phyloP scores from a whole-genome alignment of 495 filamentous ascomycete species.

The Polyplosphaeria fusca region DNA sequence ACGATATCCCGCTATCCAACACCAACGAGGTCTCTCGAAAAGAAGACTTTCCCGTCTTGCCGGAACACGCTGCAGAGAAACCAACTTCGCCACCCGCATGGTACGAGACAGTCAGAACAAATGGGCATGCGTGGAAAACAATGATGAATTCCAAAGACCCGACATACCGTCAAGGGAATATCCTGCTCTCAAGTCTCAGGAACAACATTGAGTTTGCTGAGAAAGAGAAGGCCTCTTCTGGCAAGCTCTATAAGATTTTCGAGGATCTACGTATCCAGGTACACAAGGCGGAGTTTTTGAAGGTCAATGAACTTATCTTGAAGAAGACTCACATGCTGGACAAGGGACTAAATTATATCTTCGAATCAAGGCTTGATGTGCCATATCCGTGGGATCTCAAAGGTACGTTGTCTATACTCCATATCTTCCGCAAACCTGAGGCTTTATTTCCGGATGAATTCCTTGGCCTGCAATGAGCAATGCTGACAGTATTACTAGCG shows the following conservation, averaged over 20 bases:
- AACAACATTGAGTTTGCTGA: slow-evolving; percentile 4
- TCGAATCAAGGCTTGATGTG: slow-evolving; percentile 27
- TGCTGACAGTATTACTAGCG: no score
- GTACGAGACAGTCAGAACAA: not conserved
- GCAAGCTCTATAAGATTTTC: no score
- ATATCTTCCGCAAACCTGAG: no score
- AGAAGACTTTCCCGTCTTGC: no score
- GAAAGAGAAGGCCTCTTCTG: not conserved
- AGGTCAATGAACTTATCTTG: slow-evolving; percentile 8
- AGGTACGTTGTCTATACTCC: no score
- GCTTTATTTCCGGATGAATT: no score
- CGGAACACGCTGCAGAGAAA: no score
- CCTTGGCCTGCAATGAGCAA: no score
- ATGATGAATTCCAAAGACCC: not conserved
- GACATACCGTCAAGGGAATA: not conserved
- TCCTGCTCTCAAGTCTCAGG: not conserved
- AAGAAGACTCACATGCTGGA: slow-evolving; percentile 38
- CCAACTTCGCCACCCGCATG: not conserved
- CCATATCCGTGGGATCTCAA: slow-evolving; percentile 45
- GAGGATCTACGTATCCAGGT: slow-evolving; percentile 17
- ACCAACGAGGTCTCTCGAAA: no score
- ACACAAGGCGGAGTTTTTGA: slow-evolving; percentile 27
- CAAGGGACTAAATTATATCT: slow-evolving; percentile 42
- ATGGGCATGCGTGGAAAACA: not conserved
- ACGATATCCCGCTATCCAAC: no score